phyloP scores from a whole-genome alignment of 805 yeast genomes.

The Starmerella davenportii region DNA sequence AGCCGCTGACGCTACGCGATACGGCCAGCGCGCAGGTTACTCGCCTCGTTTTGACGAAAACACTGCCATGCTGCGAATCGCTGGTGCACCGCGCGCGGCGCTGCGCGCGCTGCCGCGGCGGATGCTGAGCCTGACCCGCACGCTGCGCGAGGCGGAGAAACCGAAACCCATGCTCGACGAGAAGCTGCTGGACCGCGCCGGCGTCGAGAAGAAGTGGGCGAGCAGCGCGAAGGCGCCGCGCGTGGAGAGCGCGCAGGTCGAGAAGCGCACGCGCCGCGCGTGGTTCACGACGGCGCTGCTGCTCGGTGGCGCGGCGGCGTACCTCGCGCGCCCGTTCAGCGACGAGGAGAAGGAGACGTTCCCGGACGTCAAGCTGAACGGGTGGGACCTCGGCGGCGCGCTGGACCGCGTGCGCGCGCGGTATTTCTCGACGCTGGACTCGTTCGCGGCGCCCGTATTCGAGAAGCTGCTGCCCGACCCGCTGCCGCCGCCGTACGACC shows the following conservation, averaged over 20 bases:
- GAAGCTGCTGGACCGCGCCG: constrained; percentile 67
- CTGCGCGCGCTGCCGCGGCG: too few species aligned
- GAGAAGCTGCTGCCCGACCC: constrained; percentile 89
- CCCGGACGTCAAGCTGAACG: constrained; percentile 45
- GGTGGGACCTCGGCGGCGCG: constrained; percentile 38
- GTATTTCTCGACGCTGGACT: constrained; percentile 53
- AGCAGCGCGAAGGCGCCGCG: constrained; percentile 30
- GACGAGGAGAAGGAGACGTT: constrained; percentile 49
- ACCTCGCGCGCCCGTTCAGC: constrained; percentile 74
- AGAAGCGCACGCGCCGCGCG: constrained; percentile 65
- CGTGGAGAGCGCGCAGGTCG: constrained; percentile 23
- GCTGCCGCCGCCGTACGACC: constrained; percentile 73
- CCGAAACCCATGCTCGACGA: constrained; percentile 44
- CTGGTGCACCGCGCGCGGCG: too few species aligned
- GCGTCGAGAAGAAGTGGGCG: constrained; percentile 38
- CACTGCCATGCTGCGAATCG: too few species aligned
- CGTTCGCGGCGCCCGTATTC: constrained; percentile 84
- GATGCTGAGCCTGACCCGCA: too few species aligned
- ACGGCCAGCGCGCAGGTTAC: too few species aligned
- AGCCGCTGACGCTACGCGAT: too few species aligned
- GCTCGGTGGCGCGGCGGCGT: constrained; percentile 44
- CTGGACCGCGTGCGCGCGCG: constrained; percentile 56
- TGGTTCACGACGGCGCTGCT: constrained; percentile 12
- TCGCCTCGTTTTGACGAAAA: too few species aligned
- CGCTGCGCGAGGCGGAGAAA: too few species aligned